Percentiles rank a stretch among this genome's conserved stretches.
Conservation (phyloP, 2,329 filamentous ascomycete species). For the Talaromyces sp. region DNA sequence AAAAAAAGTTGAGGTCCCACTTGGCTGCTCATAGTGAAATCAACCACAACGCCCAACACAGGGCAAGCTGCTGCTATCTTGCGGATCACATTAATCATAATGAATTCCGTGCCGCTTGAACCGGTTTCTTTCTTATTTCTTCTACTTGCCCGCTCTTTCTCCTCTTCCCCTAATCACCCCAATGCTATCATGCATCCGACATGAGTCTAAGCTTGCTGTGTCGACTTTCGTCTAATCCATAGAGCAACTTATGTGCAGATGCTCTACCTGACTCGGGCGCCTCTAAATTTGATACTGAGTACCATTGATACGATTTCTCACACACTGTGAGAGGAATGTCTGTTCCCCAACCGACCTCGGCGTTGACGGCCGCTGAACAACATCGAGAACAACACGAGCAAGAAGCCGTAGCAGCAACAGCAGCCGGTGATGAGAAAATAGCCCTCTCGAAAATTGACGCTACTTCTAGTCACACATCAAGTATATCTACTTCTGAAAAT, state of each 20-base stretch:
- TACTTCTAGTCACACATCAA: neutral
- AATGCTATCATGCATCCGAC: neutral
- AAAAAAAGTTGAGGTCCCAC: neutral
- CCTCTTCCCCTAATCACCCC: neutral
- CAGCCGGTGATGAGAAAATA: neutral
- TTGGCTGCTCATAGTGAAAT: neutral
- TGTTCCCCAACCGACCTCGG: neutral
- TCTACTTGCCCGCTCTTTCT: neutral
- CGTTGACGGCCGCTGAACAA: slow-evolving; percentile 3
- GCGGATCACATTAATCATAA: neutral
- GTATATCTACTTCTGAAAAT: neutral
- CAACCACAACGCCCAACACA: neutral
- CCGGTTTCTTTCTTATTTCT: neutral
- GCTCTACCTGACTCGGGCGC: neutral
- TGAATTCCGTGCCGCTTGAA: neutral
- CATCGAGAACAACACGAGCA: neutral
- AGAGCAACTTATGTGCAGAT: neutral
- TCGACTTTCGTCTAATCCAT: neutral
- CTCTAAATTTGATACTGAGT: neutral
- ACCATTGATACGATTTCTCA: neutral
- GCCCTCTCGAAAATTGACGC: neutral
- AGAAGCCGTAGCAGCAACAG: neutral
- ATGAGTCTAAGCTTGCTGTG: neutral
- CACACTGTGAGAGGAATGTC: neutral
- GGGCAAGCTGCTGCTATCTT: neutral